Conservation (phyloP, 2,329 filamentous ascomycete genomes). For the Amauroascus verrucosus region DNA sequence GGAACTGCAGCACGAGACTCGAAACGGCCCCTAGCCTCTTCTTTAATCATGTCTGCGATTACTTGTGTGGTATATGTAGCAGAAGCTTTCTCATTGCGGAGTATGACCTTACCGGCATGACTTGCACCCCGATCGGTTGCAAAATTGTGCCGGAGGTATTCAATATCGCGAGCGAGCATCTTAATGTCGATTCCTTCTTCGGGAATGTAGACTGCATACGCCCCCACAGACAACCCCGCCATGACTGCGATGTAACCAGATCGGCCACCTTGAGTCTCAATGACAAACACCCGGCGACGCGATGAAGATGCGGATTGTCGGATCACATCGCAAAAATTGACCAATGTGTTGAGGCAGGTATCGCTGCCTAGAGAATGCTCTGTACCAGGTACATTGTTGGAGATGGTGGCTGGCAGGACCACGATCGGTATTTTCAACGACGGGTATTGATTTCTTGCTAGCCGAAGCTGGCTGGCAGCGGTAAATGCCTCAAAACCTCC, state of each 20-base stretch:
- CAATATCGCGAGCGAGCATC: conserved; percentile 85
- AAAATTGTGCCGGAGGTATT: conserved; percentile 78
- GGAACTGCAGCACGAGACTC: conserved; percentile 86
- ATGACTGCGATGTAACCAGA: conserved; percentile 90
- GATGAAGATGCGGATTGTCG: conserved; percentile 93
- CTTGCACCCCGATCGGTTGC: conserved; percentile 74
- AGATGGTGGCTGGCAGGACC: conserved; percentile 89
- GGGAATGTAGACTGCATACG: conserved; percentile 87
- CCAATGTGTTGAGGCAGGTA: conserved; percentile 89
- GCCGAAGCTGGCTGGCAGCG: conserved; percentile 73
- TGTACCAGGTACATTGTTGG: conserved; percentile 95
- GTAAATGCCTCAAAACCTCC: conserved; percentile 97
- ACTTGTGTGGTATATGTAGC: conserved; percentile 84
- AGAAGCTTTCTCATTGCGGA: conserved; percentile 93
- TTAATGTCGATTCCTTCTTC: conserved; percentile 91
- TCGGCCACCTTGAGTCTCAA: conserved; percentile 91
- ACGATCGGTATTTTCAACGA: conserved; percentile 88
- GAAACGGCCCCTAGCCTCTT: conserved; percentile 84
- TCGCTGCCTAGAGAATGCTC: conserved; percentile 96
- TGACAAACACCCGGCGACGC: conserved; percentile 87
- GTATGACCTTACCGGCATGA: conserved; percentile 81
- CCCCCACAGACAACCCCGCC: conserved; percentile 82
- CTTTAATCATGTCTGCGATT: conserved; percentile 89
- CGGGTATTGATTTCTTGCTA: conserved; percentile 66
- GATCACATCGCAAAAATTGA: conserved; percentile 93